phyloP scores from a whole-genome alignment of 495 filamentous ascomycete species.

The Mycothermus thermophilus region DNA sequence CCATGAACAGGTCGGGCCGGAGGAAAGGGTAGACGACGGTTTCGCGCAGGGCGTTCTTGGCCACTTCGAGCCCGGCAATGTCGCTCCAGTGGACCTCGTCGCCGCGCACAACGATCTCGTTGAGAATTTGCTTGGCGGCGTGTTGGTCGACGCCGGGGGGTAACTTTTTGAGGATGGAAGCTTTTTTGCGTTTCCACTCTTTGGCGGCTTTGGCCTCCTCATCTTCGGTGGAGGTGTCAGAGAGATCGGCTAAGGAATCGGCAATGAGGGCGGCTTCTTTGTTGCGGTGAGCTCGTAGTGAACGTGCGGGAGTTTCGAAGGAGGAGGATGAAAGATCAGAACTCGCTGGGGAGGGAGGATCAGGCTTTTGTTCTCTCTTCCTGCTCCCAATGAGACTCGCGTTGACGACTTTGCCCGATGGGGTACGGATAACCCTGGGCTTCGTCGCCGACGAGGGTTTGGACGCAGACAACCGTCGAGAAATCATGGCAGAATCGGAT shows the following conservation, averaged over 20 bases:
- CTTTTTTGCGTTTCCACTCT: conserved; percentile 37
- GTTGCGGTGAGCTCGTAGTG: conserved; percentile 1
- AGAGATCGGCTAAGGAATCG: conserved; percentile 3
- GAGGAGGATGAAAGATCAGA: conserved; percentile 10
- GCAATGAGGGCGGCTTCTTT: conserved; percentile 9
- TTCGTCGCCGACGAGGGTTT: conserved; percentile 1
- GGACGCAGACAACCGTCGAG: conserved; percentile 6
- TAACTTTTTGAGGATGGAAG: conserved; percentile 54
- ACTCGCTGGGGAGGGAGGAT: conserved; percentile 7
- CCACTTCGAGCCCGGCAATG: conserved; percentile 78
- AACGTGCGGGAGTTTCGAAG: conserved; percentile 3
- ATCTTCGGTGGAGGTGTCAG: conserved; percentile 14
- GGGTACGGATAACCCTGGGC: conserved; percentile 1
- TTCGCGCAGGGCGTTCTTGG: conserved; percentile 88
- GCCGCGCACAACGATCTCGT: conserved; percentile 89
- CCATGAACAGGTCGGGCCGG: conserved; percentile 89
- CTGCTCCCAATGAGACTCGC: conserved; percentile 1
- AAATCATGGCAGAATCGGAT: conserved; percentile 8
- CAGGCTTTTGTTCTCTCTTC: conserved; percentile 2
- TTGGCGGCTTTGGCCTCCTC: conserved; percentile 26
- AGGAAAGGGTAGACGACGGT: conserved; percentile 96
- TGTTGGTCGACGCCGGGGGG: conserved; percentile 66
- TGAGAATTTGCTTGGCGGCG: conserved; percentile 82
- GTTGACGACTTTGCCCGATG: conserved; percentile 5
- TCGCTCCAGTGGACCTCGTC: conserved; percentile 95